A percentile compares a stretch with the other conserved stretches of the same genome.
Evolutionary conservation across 2,329 filamentous ascomycete genomes (phyloP).

Genomic region (Aspergillus sp.): DNA sequence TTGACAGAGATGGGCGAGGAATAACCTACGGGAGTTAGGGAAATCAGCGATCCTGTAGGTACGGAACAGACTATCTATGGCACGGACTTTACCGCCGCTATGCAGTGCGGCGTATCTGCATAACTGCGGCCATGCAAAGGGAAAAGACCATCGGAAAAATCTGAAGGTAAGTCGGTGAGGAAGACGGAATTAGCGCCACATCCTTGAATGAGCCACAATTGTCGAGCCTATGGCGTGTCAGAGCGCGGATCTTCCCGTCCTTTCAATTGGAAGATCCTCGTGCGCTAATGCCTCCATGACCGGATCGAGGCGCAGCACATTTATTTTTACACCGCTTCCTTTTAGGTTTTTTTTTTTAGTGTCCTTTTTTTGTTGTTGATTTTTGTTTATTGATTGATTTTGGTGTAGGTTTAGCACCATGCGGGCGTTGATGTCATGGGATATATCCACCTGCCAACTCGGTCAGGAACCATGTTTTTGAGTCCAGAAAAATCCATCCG

Average conservation of each 20-base stretch:
- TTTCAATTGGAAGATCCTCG: conserved; percentile 20
- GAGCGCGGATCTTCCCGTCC: conserved; percentile 16
- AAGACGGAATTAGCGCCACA: conserved; percentile 19
- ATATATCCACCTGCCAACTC: conserved; percentile 1
- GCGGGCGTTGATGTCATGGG: neutral
- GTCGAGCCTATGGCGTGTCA: conserved; percentile 16
- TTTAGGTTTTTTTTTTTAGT: neutral
- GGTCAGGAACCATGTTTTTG: conserved; percentile 14
- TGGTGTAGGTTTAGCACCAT: neutral
- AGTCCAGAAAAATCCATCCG: neutral
- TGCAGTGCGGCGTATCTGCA: neutral
- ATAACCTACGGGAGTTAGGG: too few relatives aligned
- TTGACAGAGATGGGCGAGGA: neutral
- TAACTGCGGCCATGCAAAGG: too few relatives aligned
- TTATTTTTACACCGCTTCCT: conserved; percentile 23
- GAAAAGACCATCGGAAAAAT: neutral
- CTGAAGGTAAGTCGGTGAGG: conserved; percentile 18
- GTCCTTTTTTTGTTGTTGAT: neutral
- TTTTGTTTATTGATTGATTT: neutral
- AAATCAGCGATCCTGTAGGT: neutral
- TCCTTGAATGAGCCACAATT: conserved; percentile 18
- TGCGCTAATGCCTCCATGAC: conserved; percentile 9
- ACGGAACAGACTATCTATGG: neutral
- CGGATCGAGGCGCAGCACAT: conserved; percentile 19
- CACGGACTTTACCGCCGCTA: neutral